phyloP scores from a whole-genome alignment of 129 eudicot genomes.

The Flaveria bidentis region DNA sequence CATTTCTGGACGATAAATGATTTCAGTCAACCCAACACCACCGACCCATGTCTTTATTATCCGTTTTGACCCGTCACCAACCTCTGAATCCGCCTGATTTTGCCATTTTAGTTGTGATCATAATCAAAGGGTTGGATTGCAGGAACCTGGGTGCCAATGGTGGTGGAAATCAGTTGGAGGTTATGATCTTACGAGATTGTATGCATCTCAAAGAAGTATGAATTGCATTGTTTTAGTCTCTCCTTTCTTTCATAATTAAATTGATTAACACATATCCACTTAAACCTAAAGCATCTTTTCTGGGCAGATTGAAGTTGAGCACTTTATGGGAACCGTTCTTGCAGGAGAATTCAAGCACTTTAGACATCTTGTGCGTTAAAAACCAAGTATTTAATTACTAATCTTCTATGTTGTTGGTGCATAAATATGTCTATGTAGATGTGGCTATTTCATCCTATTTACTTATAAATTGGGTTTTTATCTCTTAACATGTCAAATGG shows the following conservation, averaged over 20 bases:
- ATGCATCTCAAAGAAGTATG: constrained; percentile 74
- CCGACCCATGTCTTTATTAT: neutral
- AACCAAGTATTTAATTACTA: neutral
- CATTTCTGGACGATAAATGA: neutral
- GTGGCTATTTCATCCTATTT: neutral
- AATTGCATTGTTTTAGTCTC: constrained; percentile 1
- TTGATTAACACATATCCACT: neutral
- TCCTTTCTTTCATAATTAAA: neutral
- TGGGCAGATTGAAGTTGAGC: constrained; percentile 65
- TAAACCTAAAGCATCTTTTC: neutral
- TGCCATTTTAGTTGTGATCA: neutral
- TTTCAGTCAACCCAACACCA: neutral
- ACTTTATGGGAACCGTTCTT: constrained; percentile 57
- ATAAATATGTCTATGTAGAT: neutral
- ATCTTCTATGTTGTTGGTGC: neutral
- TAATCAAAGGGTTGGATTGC: constrained; percentile 8
- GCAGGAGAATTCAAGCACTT: constrained; percentile 68
- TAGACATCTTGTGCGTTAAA: constrained; percentile 59
- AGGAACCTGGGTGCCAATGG: constrained; percentile 64
- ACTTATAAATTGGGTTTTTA: neutral
- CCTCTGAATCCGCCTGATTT: neutral
- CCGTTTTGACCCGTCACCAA: neutral
- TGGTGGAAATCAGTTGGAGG: constrained; percentile 64
- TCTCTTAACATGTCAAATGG: neutral
- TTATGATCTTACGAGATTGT: constrained; percentile 63